Evolutionary conservation across 2,329 filamentous ascomycete species (phyloP).

Genomic region (Nothophoma quercina): DNA sequence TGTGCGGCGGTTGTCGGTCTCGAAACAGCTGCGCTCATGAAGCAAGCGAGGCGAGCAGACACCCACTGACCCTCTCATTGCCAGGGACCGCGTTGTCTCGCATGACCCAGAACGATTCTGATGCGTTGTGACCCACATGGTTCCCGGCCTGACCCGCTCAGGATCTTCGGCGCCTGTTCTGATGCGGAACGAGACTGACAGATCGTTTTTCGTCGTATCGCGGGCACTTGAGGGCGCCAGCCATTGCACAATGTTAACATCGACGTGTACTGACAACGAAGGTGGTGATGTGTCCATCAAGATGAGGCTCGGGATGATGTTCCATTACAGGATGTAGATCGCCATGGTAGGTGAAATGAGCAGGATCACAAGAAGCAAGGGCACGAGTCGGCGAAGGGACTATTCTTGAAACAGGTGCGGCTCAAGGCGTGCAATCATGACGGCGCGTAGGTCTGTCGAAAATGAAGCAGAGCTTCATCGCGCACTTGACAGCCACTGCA

Average conservation of each 20-base stretch:
- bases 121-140: constrained; percentile 18
- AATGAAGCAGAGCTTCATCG: not conserved
- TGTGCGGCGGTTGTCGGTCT: constrained; percentile 11
- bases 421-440: constrained; percentile 10
- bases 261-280: not conserved
- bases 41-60: constrained; percentile 12
- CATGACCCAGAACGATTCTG: constrained; percentile 19
- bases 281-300: not conserved
- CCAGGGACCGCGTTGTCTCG: constrained; percentile 10
- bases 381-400: constrained; percentile 6
- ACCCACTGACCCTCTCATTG: not conserved
- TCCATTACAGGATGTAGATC: constrained; percentile 6
- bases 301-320: not conserved
- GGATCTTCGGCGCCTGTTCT: constrained; percentile 17
- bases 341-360: constrained; percentile 9
- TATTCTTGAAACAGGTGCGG: constrained; percentile 19
- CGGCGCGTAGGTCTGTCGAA: not conserved
- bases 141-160: constrained; percentile 15
- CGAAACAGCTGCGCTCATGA: constrained; percentile 5
- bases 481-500: not conserved
- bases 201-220: constrained; percentile 8
- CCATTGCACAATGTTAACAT: not conserved
- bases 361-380: constrained; percentile 20
- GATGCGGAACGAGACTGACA: constrained; percentile 10
- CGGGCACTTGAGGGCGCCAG: not conserved